Base-by-base conservation (phyloP, 2,329 filamentous ascomycete species). In the Diaporthe batatas region DNA sequence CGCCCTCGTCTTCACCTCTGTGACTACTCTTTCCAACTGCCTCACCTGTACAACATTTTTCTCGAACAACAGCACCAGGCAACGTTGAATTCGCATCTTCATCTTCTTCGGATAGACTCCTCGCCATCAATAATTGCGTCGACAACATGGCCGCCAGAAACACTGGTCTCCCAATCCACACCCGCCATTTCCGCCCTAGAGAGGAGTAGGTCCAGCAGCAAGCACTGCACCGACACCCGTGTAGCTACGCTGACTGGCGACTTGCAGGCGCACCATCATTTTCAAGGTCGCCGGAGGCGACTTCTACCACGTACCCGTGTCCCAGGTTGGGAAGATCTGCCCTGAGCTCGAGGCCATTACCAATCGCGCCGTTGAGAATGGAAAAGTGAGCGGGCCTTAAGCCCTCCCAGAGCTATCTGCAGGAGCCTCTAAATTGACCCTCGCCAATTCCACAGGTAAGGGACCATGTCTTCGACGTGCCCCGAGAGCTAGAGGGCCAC, bases 401-500 rank as follows among this genome's bases (percentile, higher is more conserved):
- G 3, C 18, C 12, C 16, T 0, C 8, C 1, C 3, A n/a, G 44
- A 10, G 6, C 1, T 11, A 6, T 65, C 23, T n/a, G 0, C 8
- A 49, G 6, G 6, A 11, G 34, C 21, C 21, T 23, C 18, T 12
- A n/a, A n/a, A n/a, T 12, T 36, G 12, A 49, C 29, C 4, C 29
- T 23, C 3, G 21, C 34, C 34, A 18, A 2, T 14, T 0, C 34
- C 36, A 14, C 10, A 51, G 58, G 42, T 29, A 6, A 34, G 16
- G 59, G 36, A 21, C 0, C 2, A 36, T 3, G 42, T 51, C 6
- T 51, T 65, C 44, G 44, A 49, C 6, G 29, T 65, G 2, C 59
- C 59, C 2, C 11, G 0, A 23, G 1, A 11, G 21, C 29, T 65
- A 14, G 44, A 51, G 25, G 21, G 34, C 6, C 25, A 16, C 4